These are phyloP conservation scores for Coriaria nepalensis DNA, from an alignment of 306 rosid genomes.

Conservation along the genomic window DNA sequence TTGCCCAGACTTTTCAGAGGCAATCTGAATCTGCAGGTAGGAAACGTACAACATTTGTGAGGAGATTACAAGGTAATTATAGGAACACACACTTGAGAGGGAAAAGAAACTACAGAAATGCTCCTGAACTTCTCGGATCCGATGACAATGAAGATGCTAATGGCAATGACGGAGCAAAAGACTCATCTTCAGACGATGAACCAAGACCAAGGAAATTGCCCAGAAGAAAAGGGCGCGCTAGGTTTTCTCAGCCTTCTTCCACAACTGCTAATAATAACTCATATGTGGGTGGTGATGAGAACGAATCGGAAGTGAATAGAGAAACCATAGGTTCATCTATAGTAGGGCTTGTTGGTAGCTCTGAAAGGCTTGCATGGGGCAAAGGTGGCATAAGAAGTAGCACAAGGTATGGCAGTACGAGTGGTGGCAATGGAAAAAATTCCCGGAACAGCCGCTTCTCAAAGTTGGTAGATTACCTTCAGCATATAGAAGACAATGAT, in stretches of 20 bases:
- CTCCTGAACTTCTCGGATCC: slow-evolving; percentile 30
- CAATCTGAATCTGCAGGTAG: slow-evolving; percentile 56
- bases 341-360: slow-evolving; percentile 30
- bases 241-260: slow-evolving; percentile 38
- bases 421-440: slow-evolving; percentile 38
- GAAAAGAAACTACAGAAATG: slow-evolving; percentile 32
- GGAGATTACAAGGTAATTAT: slow-evolving; percentile 32
- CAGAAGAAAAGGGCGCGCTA: slow-evolving; percentile 40
- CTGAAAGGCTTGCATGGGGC: slow-evolving; percentile 70
- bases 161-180: slow-evolving; percentile 39
- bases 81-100: slow-evolving; percentile 18
- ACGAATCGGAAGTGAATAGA: slow-evolving; percentile 34
- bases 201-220: slow-evolving; percentile 30
- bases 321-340: slow-evolving; percentile 34
- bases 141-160: slow-evolving; percentile 45
- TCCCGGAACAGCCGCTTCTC: slow-evolving; percentile 36
- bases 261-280: slow-evolving; percentile 22
- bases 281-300: slow-evolving; percentile 43
- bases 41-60: slow-evolving; percentile 36
- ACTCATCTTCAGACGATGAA: slow-evolving; percentile 50
- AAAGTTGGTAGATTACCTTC: slow-evolving; percentile 44
- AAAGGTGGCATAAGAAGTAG: slow-evolving; percentile 55
- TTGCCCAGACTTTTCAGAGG: slow-evolving; percentile 46
- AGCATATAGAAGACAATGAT: slow-evolving; percentile 21
- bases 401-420: slow-evolving; percentile 38